Percentiles rank a stretch among this genome's conserved stretches.
These are phyloP conservation scores for Closterium sp. DNA, from an alignment of 139 green algal species.

Conservation along the genomic window DNA sequence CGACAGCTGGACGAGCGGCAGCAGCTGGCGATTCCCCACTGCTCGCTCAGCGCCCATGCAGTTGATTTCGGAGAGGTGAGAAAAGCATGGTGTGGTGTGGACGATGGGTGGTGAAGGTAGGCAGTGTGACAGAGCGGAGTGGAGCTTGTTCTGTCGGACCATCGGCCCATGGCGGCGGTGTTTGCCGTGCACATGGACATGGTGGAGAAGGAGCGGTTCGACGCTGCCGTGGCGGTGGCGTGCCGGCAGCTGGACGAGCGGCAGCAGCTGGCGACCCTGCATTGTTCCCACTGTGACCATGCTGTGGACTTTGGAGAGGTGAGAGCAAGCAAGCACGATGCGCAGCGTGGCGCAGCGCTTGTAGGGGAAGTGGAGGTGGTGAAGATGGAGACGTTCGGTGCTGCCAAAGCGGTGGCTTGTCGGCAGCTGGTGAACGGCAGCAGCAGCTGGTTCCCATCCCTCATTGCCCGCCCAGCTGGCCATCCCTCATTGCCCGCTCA, in stretches of 20 bases:
- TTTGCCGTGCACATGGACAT: conserved; percentile 9
- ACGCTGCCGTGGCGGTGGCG: conserved; percentile 22
- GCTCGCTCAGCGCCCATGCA: conserved; percentile 1
- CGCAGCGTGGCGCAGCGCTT: too few species aligned
- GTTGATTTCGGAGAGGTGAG: conserved; percentile 40
- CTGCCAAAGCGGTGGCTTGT: conserved; percentile 30
- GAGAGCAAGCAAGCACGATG: too few species aligned
- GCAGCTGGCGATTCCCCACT: not conserved
- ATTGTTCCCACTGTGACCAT: not conserved
- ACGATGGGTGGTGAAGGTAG: conserved; percentile 1
- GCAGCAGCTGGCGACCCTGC: not conserved
- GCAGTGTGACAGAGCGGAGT: conserved; percentile 3
- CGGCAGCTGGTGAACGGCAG: not conserved
- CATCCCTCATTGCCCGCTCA: too few species aligned
- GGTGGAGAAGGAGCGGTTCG: conserved; percentile 10
- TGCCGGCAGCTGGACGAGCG: not conserved
- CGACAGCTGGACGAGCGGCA: not conserved
- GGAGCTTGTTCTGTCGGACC: conserved; percentile 17
- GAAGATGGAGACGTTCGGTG: too few species aligned
- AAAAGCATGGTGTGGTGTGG: too few species aligned
- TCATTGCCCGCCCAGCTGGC: too few species aligned
- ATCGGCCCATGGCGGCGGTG: conserved; percentile 30
- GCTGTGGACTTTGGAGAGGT: conserved; percentile 35
- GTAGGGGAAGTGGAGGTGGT: too few species aligned
- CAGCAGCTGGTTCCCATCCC: too few species aligned